A percentile compares a stretch with the other conserved stretches of the same genome.
Evolutionary conservation across 2,329 filamentous ascomycete species (phyloP).

Genomic region (Escovopsis sp.): DNA sequence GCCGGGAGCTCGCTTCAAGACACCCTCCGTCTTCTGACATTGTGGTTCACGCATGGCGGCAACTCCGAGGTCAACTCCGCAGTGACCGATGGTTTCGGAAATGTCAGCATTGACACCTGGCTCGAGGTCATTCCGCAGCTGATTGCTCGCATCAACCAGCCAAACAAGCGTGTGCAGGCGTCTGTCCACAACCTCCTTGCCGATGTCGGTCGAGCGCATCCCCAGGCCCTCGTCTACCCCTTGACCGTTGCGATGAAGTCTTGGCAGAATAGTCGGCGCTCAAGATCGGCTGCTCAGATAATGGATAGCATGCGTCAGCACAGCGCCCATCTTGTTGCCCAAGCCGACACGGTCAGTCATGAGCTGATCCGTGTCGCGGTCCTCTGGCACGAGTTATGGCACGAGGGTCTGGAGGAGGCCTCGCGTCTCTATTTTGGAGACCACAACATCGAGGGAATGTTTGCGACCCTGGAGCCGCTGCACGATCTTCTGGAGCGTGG

Average conservation of each 20-base stretch:
- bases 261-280: constrained; percentile 62
- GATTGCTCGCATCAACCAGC: constrained; percentile 94
- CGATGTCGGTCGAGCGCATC: constrained; percentile 86
- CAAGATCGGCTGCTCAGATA: constrained; percentile 77
- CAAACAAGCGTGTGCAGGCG: constrained; percentile 73
- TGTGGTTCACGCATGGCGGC: constrained; percentile 94
- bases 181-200: constrained; percentile 85
- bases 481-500: constrained; percentile 85
- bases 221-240: constrained; percentile 91
- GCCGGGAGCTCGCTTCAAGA: constrained; percentile 89
- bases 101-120: constrained; percentile 95
- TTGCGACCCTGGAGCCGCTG: constrained; percentile 73
- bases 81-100: constrained; percentile 79
- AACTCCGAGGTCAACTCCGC: constrained; percentile 75
- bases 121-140: constrained; percentile 95
- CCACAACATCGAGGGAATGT: constrained; percentile 96
- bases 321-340: constrained; percentile 80
- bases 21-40: constrained; percentile 75
- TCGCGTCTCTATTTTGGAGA: constrained; percentile 95
- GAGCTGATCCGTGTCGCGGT: constrained; percentile 96
- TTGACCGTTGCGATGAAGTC: constrained; percentile 98
- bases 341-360: constrained; percentile 88
- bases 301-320: constrained; percentile 98
- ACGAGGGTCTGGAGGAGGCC: constrained; percentile 93
- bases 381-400: constrained; percentile 97